A percentile compares a stretch with the other conserved stretches of the same genome.
Evolutionary conservation across 129 eudicot species (phyloP).

Genomic region (Flaveria ramosissima): DNA sequence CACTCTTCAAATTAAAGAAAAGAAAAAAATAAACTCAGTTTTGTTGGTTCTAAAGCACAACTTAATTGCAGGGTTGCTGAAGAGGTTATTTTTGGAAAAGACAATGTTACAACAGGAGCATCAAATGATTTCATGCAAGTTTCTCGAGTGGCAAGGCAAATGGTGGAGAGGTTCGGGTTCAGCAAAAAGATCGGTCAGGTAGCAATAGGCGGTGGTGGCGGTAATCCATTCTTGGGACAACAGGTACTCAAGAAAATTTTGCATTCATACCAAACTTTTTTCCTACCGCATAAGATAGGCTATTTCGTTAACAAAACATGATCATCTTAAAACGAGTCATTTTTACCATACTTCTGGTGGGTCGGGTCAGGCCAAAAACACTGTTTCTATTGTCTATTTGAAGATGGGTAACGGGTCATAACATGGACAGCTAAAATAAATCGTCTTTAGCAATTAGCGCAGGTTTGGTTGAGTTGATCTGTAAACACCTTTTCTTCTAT

Average conservation of each 20-base stretch:
- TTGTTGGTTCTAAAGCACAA: neutral
- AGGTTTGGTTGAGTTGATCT: too few relatives aligned
- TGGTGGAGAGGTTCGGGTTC: constrained; percentile 98
- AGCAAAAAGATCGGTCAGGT: constrained; percentile 97
- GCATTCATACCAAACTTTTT: neutral
- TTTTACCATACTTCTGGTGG: neutral
- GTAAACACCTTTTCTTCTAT: too few relatives aligned
- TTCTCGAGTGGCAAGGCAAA: constrained; percentile 91
- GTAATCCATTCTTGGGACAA: constrained; percentile 95
- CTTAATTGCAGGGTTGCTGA: constrained; percentile 71
- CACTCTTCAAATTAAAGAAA: neutral
- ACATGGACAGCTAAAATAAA: too few relatives aligned
- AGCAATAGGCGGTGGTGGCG: constrained; percentile 92
- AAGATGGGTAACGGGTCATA: too few relatives aligned
- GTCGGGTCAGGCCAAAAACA: neutral
- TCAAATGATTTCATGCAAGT: constrained; percentile 99
- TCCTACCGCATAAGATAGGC: neutral
- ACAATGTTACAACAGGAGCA: constrained; percentile 93
- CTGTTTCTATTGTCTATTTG: neutral
- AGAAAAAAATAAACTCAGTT: neutral
- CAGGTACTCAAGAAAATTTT: constrained; percentile 39
- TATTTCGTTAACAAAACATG: neutral
- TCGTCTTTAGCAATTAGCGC: too few relatives aligned
- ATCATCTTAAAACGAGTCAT: neutral
- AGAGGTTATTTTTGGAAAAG: constrained; percentile 89